A percentile compares a stretch with the other conserved stretches of the same genome.
Conservation (phyloP, 2,329 filamentous ascomycete species). For the Lasiodiplodia gonubiensis region DNA sequence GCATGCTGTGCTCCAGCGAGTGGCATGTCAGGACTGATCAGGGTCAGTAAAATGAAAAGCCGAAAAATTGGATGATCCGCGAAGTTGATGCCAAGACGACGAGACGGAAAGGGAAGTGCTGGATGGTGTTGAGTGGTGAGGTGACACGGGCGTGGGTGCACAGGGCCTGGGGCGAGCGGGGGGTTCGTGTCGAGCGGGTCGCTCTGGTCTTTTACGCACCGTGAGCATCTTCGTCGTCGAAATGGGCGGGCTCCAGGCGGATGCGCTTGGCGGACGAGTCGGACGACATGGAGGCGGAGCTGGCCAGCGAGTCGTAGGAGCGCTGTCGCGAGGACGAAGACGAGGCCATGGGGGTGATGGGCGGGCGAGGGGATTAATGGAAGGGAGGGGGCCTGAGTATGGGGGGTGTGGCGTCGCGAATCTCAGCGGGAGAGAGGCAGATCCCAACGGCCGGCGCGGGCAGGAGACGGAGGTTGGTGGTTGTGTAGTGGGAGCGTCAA, state of each 20-base stretch:
- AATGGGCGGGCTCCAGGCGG: constrained; percentile 28
- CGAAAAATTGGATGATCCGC: background rate
- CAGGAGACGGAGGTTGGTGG: background rate
- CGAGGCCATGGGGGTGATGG: constrained; percentile 17
- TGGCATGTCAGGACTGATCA: constrained; percentile 26
- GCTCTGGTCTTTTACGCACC: constrained; percentile 10
- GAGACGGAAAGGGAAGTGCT: background rate
- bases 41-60: constrained; percentile 1
- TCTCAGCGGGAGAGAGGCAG: background rate
- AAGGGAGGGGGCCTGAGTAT: background rate
- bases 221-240: constrained; percentile 28
- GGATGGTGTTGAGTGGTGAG: background rate
- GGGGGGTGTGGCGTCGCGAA: background rate
- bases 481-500: background rate
- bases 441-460: constrained; percentile 20
- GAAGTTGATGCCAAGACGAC: background rate
- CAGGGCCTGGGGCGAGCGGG: constrained; percentile 6
- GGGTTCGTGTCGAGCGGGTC: constrained; percentile 3
- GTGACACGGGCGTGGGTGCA: background rate
- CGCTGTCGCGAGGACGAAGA: constrained; percentile 27
- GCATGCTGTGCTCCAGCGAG: constrained; percentile 29
- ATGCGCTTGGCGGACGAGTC: constrained; percentile 28
- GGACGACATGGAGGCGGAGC: constrained; percentile 24
- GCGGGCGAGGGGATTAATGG: background rate
- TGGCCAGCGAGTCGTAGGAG: constrained; percentile 29